Evolutionary conservation across 352 stramenopile species (phyloP).

Genomic region (Phytophthora capsici): DNA sequence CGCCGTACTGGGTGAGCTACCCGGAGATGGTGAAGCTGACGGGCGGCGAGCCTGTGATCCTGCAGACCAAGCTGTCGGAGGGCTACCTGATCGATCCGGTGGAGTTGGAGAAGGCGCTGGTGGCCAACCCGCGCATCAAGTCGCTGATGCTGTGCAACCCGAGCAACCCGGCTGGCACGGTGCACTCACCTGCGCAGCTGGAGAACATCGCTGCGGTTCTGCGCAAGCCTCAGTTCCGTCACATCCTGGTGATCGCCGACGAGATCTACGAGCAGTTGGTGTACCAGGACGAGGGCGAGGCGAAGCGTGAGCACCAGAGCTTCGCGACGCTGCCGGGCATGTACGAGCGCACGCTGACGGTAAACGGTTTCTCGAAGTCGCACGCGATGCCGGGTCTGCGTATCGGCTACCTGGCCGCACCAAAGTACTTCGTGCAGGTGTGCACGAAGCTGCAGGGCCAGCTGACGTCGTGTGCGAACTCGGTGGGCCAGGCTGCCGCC

Average conservation of each 20-base stretch:
- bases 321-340: constrained; percentile 84
- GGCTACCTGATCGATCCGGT: constrained; percentile 82
- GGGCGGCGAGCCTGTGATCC: constrained; percentile 88
- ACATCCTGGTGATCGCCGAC: constrained; percentile 91
- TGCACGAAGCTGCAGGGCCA: constrained; percentile 95
- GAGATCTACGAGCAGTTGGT: constrained; percentile 97
- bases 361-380: constrained; percentile 98
- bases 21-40: constrained; percentile 96
- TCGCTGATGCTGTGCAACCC: constrained; percentile 97
- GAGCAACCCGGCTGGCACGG: constrained; percentile 93
- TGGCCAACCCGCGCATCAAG: constrained; percentile 75
- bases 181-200: constrained; percentile 69
- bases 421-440: constrained; percentile 89
- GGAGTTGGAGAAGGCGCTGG: constrained; percentile 77
- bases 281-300: constrained; percentile 83
- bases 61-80: constrained; percentile 92
- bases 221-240: constrained; percentile 62
- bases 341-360: constrained; percentile 91
- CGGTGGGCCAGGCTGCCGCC: constrained; percentile 92
- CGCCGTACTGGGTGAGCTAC: constrained; percentile 98
- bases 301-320: constrained; percentile 64
- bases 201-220: constrained; percentile 63
- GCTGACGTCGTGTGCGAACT: constrained; percentile 94
- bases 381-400: constrained; percentile 97
- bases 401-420: constrained; percentile 92